Conservation (phyloP, 371 early-diverging fungal genomes). For the Lichtheimia corymbifera region DNA sequence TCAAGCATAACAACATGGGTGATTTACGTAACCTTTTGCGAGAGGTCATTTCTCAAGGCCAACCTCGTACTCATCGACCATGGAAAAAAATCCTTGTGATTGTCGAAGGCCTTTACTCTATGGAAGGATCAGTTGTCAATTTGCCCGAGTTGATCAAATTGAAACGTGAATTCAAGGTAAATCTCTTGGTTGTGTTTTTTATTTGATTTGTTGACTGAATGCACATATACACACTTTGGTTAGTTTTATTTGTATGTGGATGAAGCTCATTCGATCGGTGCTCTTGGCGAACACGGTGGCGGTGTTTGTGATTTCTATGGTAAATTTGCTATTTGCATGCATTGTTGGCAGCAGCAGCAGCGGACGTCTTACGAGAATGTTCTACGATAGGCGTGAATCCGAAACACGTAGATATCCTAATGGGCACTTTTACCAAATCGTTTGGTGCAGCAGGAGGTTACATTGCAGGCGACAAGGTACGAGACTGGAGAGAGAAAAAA, state of each 20-base stretch:
- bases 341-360: background rate
- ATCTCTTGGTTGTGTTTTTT: no score
- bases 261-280: constrained; percentile 99
- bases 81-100: constrained; percentile 99
- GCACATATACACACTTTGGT: background rate
- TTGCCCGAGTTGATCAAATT: constrained; percentile 91
- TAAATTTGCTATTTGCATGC: constrained; percentile 69
- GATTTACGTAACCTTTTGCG: constrained; percentile 90
- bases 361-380: background rate
- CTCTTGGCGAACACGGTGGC: constrained; percentile 87
- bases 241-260: constrained; percentile 95
- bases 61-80: constrained; percentile 97
- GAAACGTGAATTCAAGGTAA: constrained; percentile 94
- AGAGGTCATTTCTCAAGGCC: constrained; percentile 96
- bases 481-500: no score
- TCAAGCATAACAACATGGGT: constrained; percentile 91
- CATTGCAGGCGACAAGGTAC: constrained; percentile 72
- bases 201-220: background rate
- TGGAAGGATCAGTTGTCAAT: constrained; percentile 97
- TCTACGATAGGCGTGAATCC: constrained; percentile 80
- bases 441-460: constrained; percentile 99
- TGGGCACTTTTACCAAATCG: constrained; percentile 99
- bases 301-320: constrained; percentile 95
- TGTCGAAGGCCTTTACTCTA: constrained; percentile 98
- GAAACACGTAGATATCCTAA: constrained; percentile 93